A percentile compares a stretch with the other conserved stretches of the same genome.
Conservation (phyloP, 495 filamentous ascomycete species). For the Recurvomyces mirabilis region DNA sequence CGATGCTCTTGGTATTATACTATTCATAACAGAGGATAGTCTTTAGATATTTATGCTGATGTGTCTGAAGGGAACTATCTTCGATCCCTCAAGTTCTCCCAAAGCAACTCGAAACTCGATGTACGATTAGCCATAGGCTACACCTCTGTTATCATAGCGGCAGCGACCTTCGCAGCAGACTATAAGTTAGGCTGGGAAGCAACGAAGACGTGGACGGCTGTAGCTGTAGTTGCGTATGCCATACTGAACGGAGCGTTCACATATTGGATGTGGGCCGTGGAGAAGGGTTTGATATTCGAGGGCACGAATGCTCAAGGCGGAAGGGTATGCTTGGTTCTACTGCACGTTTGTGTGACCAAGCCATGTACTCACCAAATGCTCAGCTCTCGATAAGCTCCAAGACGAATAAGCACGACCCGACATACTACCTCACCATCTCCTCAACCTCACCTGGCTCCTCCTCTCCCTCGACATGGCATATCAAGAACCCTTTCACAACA, state of each 20-base stretch:
- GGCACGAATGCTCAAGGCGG: conserved; percentile 48
- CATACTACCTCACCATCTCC: conserved; percentile 59
- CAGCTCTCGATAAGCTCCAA: conserved; percentile 55
- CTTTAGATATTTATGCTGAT: too few species aligned
- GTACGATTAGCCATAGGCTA: conserved; percentile 77
- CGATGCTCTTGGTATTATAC: conserved; percentile 82
- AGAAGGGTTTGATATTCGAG: conserved; percentile 69
- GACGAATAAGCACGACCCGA: conserved; percentile 63
- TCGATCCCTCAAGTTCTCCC: conserved; percentile 66
- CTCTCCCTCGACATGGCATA: conserved; percentile 36
- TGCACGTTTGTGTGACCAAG: background rate
- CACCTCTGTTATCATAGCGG: conserved; percentile 66
- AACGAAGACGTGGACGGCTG: conserved; percentile 62
- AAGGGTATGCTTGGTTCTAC: conserved; percentile 32
- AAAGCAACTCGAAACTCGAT: conserved; percentile 69
- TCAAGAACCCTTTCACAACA: conserved; percentile 60
- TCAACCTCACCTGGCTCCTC: conserved; percentile 12
- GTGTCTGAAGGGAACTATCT: too few species aligned
- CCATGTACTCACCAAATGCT: background rate
- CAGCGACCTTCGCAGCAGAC: conserved; percentile 76
- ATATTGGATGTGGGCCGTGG: conserved; percentile 75
- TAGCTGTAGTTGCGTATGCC: conserved; percentile 70
- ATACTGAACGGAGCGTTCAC: conserved; percentile 67
- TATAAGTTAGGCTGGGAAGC: conserved; percentile 79
- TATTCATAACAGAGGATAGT: too few species aligned